Conservation (phyloP, 768 basidiomycete species). For the Ramaria sp. region DNA sequence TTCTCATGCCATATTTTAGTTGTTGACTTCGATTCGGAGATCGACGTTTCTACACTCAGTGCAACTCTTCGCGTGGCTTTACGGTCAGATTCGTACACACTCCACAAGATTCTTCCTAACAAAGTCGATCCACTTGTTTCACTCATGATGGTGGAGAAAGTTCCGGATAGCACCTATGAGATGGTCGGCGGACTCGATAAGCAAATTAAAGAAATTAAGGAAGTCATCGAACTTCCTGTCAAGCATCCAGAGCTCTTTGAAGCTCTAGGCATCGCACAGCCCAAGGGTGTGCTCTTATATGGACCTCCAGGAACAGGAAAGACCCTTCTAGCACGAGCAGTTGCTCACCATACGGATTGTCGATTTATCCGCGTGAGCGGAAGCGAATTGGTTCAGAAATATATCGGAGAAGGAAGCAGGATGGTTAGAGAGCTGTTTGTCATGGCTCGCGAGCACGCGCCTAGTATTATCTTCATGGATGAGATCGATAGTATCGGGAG, state of each 20-base stretch:
- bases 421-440: constrained; percentile 98
- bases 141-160: constrained; percentile 99
- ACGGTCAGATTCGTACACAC: constrained; percentile 90
- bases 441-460: constrained; percentile 96
- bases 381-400: constrained; percentile 93
- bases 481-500: constrained; percentile 98
- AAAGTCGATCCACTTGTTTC: constrained; percentile 98
- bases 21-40: constrained; percentile 85
- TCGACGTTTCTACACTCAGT: constrained; percentile 69
- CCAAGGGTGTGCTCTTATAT: constrained; percentile 92
- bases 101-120: constrained; percentile 94
- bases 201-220: constrained; percentile 97
- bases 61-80: constrained; percentile 88
- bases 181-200: constrained; percentile 99
- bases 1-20: constrained; percentile 34
- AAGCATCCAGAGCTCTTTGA: constrained; percentile 98
- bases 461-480: constrained; percentile 99
- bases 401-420: constrained; percentile 91
- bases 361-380: constrained; percentile 95
- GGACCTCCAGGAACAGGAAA: constrained; percentile 97
- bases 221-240: constrained; percentile 95
- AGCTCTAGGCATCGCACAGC: constrained; percentile 90
- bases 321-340: constrained; percentile 88
- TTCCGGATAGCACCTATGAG: constrained; percentile 97
- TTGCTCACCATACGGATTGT: constrained; percentile 96